Evolutionary conservation across 768 basidiomycete genomes (phyloP).

Genomic region (Daedaleopsis nitida): DNA sequence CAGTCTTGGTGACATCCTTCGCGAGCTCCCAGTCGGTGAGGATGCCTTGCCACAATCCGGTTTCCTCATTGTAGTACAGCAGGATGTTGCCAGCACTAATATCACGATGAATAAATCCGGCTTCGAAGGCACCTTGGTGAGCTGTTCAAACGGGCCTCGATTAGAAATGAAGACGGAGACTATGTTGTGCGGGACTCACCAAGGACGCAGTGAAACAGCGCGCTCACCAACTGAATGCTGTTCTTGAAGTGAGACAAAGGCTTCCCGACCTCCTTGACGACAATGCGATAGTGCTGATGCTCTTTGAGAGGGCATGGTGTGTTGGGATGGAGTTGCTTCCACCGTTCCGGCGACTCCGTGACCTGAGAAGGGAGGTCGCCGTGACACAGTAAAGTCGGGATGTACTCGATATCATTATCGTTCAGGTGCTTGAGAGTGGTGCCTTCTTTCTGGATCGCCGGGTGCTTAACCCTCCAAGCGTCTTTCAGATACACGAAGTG

Average conservation of each 20-base stretch:
- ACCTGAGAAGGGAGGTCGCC: background rate
- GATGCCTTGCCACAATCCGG: background rate
- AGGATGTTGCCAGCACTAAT: constrained; percentile 14
- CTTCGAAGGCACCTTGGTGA: background rate
- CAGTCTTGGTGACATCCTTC: background rate
- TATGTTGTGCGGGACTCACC: background rate
- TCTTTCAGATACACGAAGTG: constrained; percentile 2
- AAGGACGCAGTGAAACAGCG: background rate
- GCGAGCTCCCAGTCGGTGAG: constrained; percentile 16
- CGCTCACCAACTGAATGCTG: background rate
- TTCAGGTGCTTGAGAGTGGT: background rate
- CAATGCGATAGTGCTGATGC: constrained; percentile 5
- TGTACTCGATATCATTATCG: background rate
- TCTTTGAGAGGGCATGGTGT: background rate
- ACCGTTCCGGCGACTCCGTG: background rate
- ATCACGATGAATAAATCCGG: constrained; percentile 7
- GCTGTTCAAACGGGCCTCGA: background rate
- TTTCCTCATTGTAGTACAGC: background rate
- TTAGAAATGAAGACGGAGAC: too few species aligned
- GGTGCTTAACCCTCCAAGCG: background rate
- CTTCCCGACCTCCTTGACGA: constrained; percentile 3
- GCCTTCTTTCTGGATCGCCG: background rate
- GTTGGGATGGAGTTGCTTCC: background rate
- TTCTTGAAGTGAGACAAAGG: background rate
- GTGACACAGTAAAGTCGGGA: background rate